phyloP scores from a whole-genome alignment of 108 stramenopile genomes.

The Parietichytrium sp. region DNA sequence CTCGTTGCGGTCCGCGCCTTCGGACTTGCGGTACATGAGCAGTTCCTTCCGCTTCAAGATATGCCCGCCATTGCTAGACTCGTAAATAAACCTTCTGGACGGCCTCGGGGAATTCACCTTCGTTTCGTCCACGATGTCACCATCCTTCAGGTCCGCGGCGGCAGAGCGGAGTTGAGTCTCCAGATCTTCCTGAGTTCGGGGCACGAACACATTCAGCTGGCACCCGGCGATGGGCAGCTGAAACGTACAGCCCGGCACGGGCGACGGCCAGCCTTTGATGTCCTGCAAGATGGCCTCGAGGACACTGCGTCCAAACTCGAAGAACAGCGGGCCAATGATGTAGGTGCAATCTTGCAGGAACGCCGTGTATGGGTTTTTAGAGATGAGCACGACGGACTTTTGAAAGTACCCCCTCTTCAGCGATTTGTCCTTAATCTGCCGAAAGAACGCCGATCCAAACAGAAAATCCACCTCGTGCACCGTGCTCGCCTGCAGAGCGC shows the following conservation, averaged over 20 bases:
- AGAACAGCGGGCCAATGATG: conserved; percentile 14
- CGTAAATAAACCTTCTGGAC: too few relatives aligned
- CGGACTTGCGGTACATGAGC: too few relatives aligned
- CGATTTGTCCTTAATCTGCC: conserved; percentile 17
- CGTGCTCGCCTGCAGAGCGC: background rate
- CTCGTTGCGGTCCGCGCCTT: too few relatives aligned
- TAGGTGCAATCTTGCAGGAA: conserved; percentile 19
- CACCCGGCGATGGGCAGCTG: conserved; percentile 30
- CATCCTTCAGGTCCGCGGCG: too few relatives aligned
- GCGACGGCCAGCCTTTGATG: background rate
- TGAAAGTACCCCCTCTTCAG: conserved; percentile 31
- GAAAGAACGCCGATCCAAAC: background rate
- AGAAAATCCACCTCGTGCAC: conserved; percentile 5
- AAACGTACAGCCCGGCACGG: conserved; percentile 2
- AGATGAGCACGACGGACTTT: conserved; percentile 21
- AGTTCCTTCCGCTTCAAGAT: too few relatives aligned
- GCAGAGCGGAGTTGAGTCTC: too few relatives aligned
- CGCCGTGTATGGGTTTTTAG: background rate
- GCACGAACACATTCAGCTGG: background rate
- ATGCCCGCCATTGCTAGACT: too few relatives aligned
- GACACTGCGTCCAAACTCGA: background rate
- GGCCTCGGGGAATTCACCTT: too few relatives aligned
- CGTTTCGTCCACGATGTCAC: too few relatives aligned
- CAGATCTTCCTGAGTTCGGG: background rate
- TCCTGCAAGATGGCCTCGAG: conserved; percentile 19